phyloP scores from a whole-genome alignment of 129 eudicot genomes.

The Saussurea involucrata region DNA sequence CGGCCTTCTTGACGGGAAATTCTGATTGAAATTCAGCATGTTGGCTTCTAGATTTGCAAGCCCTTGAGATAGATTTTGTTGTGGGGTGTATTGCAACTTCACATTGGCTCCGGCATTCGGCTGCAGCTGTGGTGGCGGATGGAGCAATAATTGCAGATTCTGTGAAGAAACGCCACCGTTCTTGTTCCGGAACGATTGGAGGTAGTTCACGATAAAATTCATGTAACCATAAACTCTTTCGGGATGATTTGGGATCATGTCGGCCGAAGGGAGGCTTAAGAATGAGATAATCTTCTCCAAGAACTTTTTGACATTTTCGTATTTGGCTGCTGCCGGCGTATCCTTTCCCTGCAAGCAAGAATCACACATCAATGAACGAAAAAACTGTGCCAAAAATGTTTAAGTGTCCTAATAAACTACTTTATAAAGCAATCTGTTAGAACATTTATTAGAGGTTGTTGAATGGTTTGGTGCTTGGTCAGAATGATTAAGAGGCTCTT shows the following conservation, averaged over 20 bases:
- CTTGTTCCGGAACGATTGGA: neutral
- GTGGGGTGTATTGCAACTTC: neutral
- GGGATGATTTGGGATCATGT: neutral
- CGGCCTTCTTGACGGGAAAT: slow-evolving; percentile 15
- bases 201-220: slow-evolving; percentile 8
- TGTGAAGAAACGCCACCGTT: neutral
- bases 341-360: slow-evolving; percentile 18
- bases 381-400: neutral
- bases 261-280: slow-evolving; percentile 8
- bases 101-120: neutral
- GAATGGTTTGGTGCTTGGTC: too few relatives aligned
- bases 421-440: neutral
- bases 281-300: slow-evolving; percentile 21
- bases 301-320: neutral
- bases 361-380: neutral
- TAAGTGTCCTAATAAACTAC: neutral
- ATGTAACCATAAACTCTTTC: neutral
- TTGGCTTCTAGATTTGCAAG: slow-evolving; percentile 1
- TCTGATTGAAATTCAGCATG: neutral
- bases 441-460: too few relatives aligned
- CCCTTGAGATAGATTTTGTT: slow-evolving; percentile 1
- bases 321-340: neutral
- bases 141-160: neutral
- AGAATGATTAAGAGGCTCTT: too few relatives aligned
- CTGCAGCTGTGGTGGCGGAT: slow-evolving; percentile 4